Base-by-base conservation (phyloP, 345 rosid genomes). In the Hypericum perforatum region DNA sequence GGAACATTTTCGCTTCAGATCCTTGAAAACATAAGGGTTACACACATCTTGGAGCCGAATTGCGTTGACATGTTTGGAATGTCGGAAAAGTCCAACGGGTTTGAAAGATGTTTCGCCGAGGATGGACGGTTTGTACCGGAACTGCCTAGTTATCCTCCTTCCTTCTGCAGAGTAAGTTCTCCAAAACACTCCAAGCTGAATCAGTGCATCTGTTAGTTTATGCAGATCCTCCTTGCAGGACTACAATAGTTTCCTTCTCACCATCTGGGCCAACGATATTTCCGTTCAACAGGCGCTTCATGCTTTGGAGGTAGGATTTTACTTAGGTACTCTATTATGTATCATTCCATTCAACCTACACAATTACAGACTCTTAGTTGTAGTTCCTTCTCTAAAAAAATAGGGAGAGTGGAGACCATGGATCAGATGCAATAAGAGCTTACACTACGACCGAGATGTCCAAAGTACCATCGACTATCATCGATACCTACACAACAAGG, bases 11-110 rank as follows among this genome's bases (percentile, higher is more conserved):
- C 22, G 15, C 57, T 59, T 47, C 77, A 64, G 77, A 68, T 73
- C 51, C 64, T 64, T 10, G 61, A 61, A 7, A 70, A 68, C 54
- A 57, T 73, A 54, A 73, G 69, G 41, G 64, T 64, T 7, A 64
- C 71, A 41, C 77, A 73, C 36, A 65, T 73, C 41, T 59, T 73
- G 57, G 77, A 73, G 38, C 74, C 74, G 1, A 68, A 73, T 55
- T 73, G 77, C 16, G 77, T 71, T 6, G 68, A 61, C 46, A 2
- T 74, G 37, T 65, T 71, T 6, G 52, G 52, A 49, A 67, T 58
- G 42, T 52, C 59, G 9, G 43, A 49, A 40, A 53, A 60, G 15
- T 52, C 64, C 41, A 57, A 61, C 16, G 67, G 69, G 69, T 70
- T 63, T 22, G 42, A 43, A 37, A 61, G 64, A 46, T 64, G 12